Conservation (phyloP, 2,329 filamentous ascomycete genomes). For the Botrytis fragariae region DNA sequence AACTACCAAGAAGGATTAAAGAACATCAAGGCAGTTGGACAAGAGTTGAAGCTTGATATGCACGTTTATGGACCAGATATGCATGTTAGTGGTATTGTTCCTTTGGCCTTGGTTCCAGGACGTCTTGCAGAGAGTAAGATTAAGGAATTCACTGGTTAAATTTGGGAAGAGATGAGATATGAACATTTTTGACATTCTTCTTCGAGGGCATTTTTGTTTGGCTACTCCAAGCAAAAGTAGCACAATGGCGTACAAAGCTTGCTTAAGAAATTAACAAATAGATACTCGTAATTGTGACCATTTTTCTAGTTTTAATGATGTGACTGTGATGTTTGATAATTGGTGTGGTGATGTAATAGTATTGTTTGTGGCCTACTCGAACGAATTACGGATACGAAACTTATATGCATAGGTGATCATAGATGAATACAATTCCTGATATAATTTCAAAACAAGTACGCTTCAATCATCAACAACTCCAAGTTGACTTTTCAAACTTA, state of each 20-base stretch:
- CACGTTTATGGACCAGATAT: conserved; percentile 80
- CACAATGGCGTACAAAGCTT: conserved; percentile 33
- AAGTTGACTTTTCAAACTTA: no score
- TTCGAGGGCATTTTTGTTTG: conserved; percentile 29
- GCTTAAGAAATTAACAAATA: conserved; percentile 34
- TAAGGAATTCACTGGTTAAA: conserved; percentile 52
- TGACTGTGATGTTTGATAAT: background rate
- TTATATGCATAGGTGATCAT: background rate
- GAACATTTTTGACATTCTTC: conserved; percentile 26
- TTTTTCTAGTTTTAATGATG: background rate
- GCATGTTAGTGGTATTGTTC: conserved; percentile 94
- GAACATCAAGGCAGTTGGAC: conserved; percentile 97
- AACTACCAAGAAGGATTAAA: conserved; percentile 99
- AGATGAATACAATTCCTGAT: background rate
- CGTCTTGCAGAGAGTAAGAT: conserved; percentile 60
- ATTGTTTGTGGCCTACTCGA: background rate
- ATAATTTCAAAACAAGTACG: background rate
- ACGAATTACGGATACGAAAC: background rate
- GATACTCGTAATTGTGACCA: conserved; percentile 35
- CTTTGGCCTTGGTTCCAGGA: conserved; percentile 73
- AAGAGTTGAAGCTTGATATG: conserved; percentile 94
- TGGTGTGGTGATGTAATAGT: background rate
- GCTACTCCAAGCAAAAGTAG: conserved; percentile 22
- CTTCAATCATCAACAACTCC: background rate
- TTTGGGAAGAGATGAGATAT: conserved; percentile 19